Evolutionary conservation across 2,329 filamentous ascomycete genomes (phyloP), one percentile per base, ranked within the genome.

Genomic region (Ophiognomonia clavigignenti-juglandacearum): DNA sequence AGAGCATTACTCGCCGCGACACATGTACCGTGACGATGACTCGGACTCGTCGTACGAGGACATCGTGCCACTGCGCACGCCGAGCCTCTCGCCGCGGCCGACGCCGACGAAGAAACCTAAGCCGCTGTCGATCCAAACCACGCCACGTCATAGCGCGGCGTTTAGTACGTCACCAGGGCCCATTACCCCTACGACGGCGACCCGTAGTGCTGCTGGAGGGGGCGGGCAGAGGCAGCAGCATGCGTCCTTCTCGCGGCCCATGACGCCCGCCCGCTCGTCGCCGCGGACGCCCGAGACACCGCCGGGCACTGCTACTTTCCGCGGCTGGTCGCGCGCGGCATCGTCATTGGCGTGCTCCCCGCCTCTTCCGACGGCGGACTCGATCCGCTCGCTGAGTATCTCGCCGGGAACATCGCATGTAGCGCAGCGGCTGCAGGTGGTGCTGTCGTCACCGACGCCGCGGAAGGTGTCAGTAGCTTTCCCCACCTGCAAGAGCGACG

Each of bases 401-500:
- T 49, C 42, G 22, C 46, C 42, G 24, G 24, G 24, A 16, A 42
- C 50, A 7, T 18, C 41, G 6, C 42, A 46, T 19, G 19, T 50
- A 13, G 47, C 50, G 14, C 31, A 39, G n/a, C 42, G 46, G 29
- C 43, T 50, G n/a, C 43, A 47, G 34, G 26, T 52, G 8, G 32
- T 52, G 5, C 39, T 39, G 9, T 41, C 41, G 6, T 16, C 34
- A 11, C 23, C 19, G 8, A 31, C 27, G 27, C 6, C 24, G 31
- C 32, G 22, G 3, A 40, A n/a, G 27, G 29, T 31, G n/a, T 44
- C 45, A 27, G 37, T 23, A 6, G 14, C 24, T 39, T 19, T 16
- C 27, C 22, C 29, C 41, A 13, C 32, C n/a, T n/a, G n/a, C n/a
- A n/a, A n/a, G n/a, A n/a, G n/a, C n/a, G n/a, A n/a, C n/a, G n/a